Evolutionary conservation across 257 asterid species (phyloP).

Genomic region (Scutellaria baicalensis): DNA sequence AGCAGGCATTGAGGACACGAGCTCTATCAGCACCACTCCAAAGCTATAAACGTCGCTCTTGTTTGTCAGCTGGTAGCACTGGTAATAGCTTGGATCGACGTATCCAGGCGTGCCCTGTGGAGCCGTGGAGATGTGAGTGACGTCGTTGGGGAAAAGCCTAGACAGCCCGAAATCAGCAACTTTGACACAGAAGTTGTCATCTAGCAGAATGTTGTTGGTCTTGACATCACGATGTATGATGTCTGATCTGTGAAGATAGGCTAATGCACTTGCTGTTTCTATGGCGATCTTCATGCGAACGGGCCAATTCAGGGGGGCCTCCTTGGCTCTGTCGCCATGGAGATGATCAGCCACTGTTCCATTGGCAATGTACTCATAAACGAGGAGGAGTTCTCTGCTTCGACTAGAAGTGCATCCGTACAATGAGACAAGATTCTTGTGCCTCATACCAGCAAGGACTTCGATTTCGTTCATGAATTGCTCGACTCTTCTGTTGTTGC

Average conservation of each 20-base stretch:
- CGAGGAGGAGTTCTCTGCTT: slow-evolving; percentile 50
- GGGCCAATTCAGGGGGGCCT: slow-evolving; percentile 25
- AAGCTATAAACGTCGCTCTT: slow-evolving; percentile 60
- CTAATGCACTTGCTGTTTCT: slow-evolving; percentile 43
- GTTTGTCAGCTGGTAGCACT: slow-evolving; percentile 34
- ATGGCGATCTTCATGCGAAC: slow-evolving; percentile 47
- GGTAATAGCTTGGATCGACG: slow-evolving; percentile 47
- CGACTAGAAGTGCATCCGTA: slow-evolving; percentile 49
- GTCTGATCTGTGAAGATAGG: slow-evolving; percentile 52
- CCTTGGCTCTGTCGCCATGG: slow-evolving; percentile 28
- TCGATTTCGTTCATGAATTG: slow-evolving; percentile 52
- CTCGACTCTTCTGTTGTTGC: slow-evolving; percentile 40
- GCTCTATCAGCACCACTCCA: slow-evolving; percentile 57
- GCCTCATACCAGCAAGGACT: slow-evolving; percentile 37
- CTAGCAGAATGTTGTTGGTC: slow-evolving; percentile 48
- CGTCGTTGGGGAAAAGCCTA: slow-evolving; percentile 30
- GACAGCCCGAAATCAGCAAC: slow-evolving; percentile 62
- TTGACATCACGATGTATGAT: slow-evolving; percentile 54
- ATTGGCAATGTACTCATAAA: slow-evolving; percentile 41
- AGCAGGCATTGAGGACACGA: slow-evolving; percentile 45
- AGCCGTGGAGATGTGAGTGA: slow-evolving; percentile 47
- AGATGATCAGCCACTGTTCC: slow-evolving; percentile 62
- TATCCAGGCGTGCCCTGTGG: slow-evolving; percentile 63
- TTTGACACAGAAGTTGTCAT: slow-evolving; percentile 36
- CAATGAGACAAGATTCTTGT: slow-evolving; percentile 42